A percentile compares a stretch with the other conserved stretches of the same genome.
phyloP scores from a whole-genome alignment of 495 filamentous ascomycete species.

The Hypoxylon subgilvum region DNA sequence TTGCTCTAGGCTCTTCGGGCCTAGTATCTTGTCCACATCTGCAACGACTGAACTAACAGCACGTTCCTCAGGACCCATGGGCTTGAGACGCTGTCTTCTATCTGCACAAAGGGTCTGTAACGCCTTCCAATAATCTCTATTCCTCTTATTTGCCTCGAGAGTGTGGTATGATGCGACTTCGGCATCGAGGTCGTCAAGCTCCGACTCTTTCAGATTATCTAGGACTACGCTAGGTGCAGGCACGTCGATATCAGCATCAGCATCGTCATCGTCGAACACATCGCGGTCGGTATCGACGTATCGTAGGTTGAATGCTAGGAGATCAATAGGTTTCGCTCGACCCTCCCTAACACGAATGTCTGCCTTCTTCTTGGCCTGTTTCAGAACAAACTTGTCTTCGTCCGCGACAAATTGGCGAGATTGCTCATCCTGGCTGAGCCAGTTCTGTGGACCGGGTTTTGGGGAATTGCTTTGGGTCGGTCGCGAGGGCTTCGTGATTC shows the following conservation, averaged over 20 bases:
- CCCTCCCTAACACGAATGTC: slow-evolving; percentile 94
- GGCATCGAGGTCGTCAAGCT: slow-evolving; percentile 78
- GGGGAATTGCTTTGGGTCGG: slow-evolving; percentile 38
- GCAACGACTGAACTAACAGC: slow-evolving; percentile 80
- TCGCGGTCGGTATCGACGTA: slow-evolving; percentile 83
- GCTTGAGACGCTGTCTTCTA: slow-evolving; percentile 68
- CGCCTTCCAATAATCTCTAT: slow-evolving; percentile 90
- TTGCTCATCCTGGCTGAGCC: slow-evolving; percentile 69
- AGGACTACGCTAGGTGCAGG: slow-evolving; percentile 84
- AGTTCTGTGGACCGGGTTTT: slow-evolving; percentile 38
- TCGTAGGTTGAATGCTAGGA: slow-evolving; percentile 88
- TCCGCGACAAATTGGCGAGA: slow-evolving; percentile 85
- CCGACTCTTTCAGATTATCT: slow-evolving; percentile 70
- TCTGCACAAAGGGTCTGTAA: slow-evolving; percentile 85
- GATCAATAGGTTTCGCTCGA: slow-evolving; percentile 91
- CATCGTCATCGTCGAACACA: slow-evolving; percentile 81
- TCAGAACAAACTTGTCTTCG: slow-evolving; percentile 94
- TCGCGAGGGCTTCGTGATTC: slow-evolving; percentile 53
- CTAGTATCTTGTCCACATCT: slow-evolving; percentile 85
- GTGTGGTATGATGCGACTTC: slow-evolving; percentile 86
- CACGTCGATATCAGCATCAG: slow-evolving; percentile 72
- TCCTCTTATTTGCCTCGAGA: slow-evolving; percentile 77
- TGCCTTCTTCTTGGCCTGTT: slow-evolving; percentile 97
- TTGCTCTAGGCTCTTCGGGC: slow-evolving; percentile 86
- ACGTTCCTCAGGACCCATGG: slow-evolving; percentile 67